phyloP scores from a whole-genome alignment of 2,329 filamentous ascomycete species.

The Hypoxylon sp. region DNA sequence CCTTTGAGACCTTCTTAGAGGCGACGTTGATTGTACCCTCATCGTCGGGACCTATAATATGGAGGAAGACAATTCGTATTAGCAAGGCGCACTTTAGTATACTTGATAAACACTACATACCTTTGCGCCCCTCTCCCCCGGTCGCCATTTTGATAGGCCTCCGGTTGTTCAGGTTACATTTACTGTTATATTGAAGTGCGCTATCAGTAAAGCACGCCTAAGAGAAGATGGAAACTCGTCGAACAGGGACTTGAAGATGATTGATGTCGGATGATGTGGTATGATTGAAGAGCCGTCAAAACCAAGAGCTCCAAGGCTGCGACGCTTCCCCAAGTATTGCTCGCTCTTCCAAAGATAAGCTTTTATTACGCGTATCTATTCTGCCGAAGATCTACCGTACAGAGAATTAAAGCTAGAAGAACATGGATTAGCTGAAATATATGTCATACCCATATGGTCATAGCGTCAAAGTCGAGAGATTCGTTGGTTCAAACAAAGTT shows the following conservation, averaged over 20 bases:
- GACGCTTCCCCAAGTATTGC: background rate
- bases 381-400: constrained; percentile 27
- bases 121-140: constrained; percentile 50
- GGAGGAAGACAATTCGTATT: constrained; percentile 32
- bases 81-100: constrained; percentile 32
- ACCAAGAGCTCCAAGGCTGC: constrained; percentile 5
- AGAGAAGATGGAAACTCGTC: constrained; percentile 21
- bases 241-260: constrained; percentile 25
- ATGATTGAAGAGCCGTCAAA: constrained; percentile 28
- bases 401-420: background rate
- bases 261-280: constrained; percentile 25
- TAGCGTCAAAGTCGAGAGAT: background rate
- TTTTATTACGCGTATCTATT: constrained; percentile 24
- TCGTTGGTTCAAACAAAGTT: background rate
- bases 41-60: constrained; percentile 60
- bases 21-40: constrained; percentile 75
- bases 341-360: constrained; percentile 19
- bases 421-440: background rate
- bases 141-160: constrained; percentile 47
- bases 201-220: constrained; percentile 3
- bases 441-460: background rate
- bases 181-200: background rate
- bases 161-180: constrained; percentile 28
- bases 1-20: constrained; percentile 67
- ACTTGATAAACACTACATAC: constrained; percentile 34